A percentile compares a stretch with the other conserved stretches of the same genome.
phyloP scores from a whole-genome alignment of 1,284 basidiomycete species.

The Porogramme epimiltina region DNA sequence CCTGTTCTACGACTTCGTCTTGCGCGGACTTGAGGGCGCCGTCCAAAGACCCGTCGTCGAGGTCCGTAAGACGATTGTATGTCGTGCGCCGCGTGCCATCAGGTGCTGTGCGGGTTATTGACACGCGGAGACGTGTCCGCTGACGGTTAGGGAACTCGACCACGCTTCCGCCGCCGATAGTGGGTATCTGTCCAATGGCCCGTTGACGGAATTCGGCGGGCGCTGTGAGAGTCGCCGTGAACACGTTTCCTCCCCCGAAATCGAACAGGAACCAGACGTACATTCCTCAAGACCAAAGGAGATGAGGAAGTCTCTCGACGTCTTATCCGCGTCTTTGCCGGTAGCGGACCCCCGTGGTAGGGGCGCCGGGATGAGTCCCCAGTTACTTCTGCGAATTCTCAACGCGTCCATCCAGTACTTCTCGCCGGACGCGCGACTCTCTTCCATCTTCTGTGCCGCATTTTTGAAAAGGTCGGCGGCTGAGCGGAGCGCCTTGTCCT shows the following conservation, averaged over 20 bases:
- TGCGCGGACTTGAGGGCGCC: slow-evolving; percentile 59
- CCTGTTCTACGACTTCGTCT: slow-evolving; percentile 73
- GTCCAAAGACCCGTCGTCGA: slow-evolving; percentile 46
- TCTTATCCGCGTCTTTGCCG: slow-evolving; percentile 75
- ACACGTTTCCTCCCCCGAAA: neutral
- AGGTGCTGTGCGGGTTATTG: slow-evolving; percentile 41
- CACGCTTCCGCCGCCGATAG: slow-evolving; percentile 37
- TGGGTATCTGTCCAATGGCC: slow-evolving; percentile 68
- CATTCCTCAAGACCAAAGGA: slow-evolving; percentile 81
- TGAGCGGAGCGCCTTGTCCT: slow-evolving; percentile 74
- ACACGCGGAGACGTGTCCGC: slow-evolving; percentile 58
- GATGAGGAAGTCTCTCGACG: slow-evolving; percentile 76
- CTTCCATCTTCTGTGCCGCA: slow-evolving; percentile 70
- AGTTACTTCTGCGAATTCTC: slow-evolving; percentile 71
- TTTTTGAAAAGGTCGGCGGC: slow-evolving; percentile 69
- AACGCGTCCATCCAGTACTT: slow-evolving; percentile 80
- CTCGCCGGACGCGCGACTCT: slow-evolving; percentile 58
- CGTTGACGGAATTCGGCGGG: slow-evolving; percentile 58
- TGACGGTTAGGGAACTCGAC: slow-evolving; percentile 69
- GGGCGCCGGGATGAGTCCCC: slow-evolving; percentile 76
- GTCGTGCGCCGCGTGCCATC: slow-evolving; percentile 37
- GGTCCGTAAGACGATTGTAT: slow-evolving; percentile 38
- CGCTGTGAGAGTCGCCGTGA: slow-evolving; percentile 43
- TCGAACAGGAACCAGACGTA: slow-evolving; percentile 30
- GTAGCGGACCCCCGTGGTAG: slow-evolving; percentile 65